Evolutionary conservation across 345 rosid genomes (phyloP), one percentile per base, ranked within the genome.

Genomic region (Pugionium dolabratum): DNA sequence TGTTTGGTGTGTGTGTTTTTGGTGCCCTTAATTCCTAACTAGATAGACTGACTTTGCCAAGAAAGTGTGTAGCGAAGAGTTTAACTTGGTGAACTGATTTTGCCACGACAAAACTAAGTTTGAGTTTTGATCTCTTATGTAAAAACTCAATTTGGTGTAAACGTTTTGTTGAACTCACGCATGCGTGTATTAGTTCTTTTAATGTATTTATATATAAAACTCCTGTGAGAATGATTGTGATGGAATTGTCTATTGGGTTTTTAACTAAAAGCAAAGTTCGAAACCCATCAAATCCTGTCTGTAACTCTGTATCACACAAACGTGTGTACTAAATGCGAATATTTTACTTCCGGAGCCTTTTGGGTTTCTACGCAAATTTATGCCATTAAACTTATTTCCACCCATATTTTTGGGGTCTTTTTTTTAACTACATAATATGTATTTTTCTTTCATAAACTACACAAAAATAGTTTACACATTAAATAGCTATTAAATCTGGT

Each of bases 261-360:
- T 18, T 18, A 18, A 18, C 18, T 18, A 18, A 18, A 18, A 18
- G 18, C 7, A 8, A 27, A 4, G 9, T 40, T 18, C n/a, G 18
- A 43, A 46, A 41, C 72, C 66, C 73, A 69, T 43, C 59, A 59
- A 50, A 37, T 9, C 36, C 4, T 69, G 66, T 59, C 66, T 59
- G 37, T 33, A 50, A 68, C 59, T 59, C 52, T 65, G 40, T 67
- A 49, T 33, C 58, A 50, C 49, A 68, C 66, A 41, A 42, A 59
- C 50, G 59, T 57, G 49, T 49, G 7, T 32, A 7, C 32, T 59
- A 59, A 51, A 41, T 51, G 60, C 60, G 9, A 33, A 51, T 59
- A 68, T 58, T 48, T 31, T 39, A 58, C 7, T 37, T 32, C 2
- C 6, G 31, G n/a, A 57, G 11, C 5, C 4, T 67, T 46, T 34